These are phyloP conservation scores for Coemansia sp. DNA, from an alignment of 192 early-diverging fungal genomes.

Conservation along the genomic window DNA sequence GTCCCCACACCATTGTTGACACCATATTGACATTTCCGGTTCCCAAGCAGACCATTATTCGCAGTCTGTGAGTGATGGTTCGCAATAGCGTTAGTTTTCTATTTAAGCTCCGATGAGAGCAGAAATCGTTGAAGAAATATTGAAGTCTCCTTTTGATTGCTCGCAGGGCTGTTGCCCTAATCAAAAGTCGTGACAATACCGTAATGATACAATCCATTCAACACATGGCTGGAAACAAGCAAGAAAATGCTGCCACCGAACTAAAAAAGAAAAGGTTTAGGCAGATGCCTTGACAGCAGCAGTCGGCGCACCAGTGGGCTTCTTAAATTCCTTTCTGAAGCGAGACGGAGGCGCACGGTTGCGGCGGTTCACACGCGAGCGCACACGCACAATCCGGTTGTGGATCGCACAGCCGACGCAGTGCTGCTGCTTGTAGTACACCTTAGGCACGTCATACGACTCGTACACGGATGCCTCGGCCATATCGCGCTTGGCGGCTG, in stretches of 20 bases:
- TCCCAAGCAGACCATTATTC: too few relatives aligned
- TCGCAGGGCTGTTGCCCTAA: too few relatives aligned
- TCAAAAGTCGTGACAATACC: too few relatives aligned
- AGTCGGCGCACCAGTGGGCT: slow-evolving; percentile 19
- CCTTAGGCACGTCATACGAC: slow-evolving; percentile 94
- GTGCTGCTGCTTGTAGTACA: slow-evolving; percentile 98
- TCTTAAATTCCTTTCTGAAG: slow-evolving; percentile 72
- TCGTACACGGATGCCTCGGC: slow-evolving; percentile 94
- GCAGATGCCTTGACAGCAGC: slow-evolving; percentile 42
- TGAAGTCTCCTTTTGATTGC: too few relatives aligned
- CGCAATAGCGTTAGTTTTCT: too few relatives aligned
- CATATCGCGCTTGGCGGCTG: slow-evolving; percentile 95
- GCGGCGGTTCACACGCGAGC: slow-evolving; percentile 81
- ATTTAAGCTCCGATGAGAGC: too few relatives aligned
- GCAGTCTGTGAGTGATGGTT: too few relatives aligned
- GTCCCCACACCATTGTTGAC: too few relatives aligned
- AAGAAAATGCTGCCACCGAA: background rate
- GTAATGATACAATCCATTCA: too few relatives aligned
- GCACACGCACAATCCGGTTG: slow-evolving; percentile 89
- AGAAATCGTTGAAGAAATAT: too few relatives aligned
- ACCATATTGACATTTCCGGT: too few relatives aligned
- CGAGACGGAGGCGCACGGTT: slow-evolving; percentile 91
- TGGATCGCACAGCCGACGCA: slow-evolving; percentile 94
- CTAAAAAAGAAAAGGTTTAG: slow-evolving; percentile 6
- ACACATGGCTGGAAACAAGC: too few relatives aligned